Conservation (phyloP, 2,329 filamentous ascomycete genomes). For the Knufia fluminis region DNA sequence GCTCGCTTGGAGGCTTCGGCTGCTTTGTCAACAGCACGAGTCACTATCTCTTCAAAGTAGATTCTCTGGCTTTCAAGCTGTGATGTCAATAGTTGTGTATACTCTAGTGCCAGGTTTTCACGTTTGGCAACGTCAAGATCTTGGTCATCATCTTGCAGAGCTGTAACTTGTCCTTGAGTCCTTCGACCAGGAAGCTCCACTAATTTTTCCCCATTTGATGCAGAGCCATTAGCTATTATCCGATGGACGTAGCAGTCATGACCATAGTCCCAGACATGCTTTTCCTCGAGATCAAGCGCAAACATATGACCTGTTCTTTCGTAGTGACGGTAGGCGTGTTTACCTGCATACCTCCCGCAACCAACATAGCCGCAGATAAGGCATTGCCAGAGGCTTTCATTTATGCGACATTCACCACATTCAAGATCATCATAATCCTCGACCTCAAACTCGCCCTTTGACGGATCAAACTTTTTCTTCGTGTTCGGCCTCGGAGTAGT, state of each 20-base stretch:
- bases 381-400: constrained; percentile 82
- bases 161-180: constrained; percentile 42
- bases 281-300: constrained; percentile 82
- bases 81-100: constrained; percentile 83
- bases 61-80: constrained; percentile 87
- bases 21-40: constrained; percentile 83
- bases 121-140: constrained; percentile 45
- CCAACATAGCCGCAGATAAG: constrained; percentile 87
- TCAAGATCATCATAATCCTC: constrained; percentile 46
- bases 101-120: constrained; percentile 80
- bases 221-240: constrained; percentile 73
- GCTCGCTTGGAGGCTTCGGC: constrained; percentile 56
- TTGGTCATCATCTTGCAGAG: constrained; percentile 18
- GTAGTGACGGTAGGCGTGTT: constrained; percentile 89
- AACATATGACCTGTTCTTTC: constrained; percentile 84
- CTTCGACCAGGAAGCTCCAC: constrained; percentile 59
- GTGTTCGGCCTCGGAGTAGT: constrained; percentile 2
- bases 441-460: constrained; percentile 40
- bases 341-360: constrained; percentile 87
- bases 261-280: constrained; percentile 97
- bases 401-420: constrained; percentile 71
- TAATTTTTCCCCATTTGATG: constrained; percentile 61
- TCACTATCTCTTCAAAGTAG: constrained; percentile 90
- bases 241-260: constrained; percentile 94
- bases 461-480: constrained; percentile 3